Conservation (phyloP, 108 stramenopile genomes). For the Aurantiochytrium sp. region DNA sequence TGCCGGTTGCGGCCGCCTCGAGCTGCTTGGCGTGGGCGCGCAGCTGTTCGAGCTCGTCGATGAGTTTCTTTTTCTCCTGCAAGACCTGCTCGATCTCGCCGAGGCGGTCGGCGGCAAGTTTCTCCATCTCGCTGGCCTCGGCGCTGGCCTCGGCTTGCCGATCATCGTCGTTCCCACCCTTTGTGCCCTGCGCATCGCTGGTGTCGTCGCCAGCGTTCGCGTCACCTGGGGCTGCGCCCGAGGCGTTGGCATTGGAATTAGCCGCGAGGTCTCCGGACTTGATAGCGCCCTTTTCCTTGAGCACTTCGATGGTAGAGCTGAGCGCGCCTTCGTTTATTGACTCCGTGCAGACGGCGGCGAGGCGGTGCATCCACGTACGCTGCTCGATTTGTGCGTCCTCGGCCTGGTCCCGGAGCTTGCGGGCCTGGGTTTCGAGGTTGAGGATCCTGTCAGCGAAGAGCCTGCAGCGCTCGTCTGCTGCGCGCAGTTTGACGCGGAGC, state of each 20-base stretch:
- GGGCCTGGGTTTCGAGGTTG: neutral
- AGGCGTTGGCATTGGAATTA: no score
- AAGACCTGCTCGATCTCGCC: neutral
- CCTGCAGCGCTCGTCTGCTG: neutral
- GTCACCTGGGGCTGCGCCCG: no score
- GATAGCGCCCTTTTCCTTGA: neutral
- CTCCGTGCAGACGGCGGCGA: conserved; percentile 12
- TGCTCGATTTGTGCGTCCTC: neutral
- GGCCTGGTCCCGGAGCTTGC: neutral
- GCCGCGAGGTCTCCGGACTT: neutral
- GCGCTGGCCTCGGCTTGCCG: neutral
- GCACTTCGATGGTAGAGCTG: neutral
- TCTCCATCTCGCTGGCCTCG: neutral
- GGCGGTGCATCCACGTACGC: neutral
- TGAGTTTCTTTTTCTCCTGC: neutral
- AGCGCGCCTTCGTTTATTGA: neutral
- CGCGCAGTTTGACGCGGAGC: neutral
- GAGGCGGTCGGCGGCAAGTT: conserved; percentile 1
- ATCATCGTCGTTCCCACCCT: neutral
- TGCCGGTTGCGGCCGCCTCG: neutral
- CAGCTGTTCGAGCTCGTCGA: neutral
- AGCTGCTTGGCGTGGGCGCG: neutral
- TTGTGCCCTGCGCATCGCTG: neutral
- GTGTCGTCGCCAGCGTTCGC: neutral
- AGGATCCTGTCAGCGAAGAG: neutral